Base-by-base conservation (phyloP, 345 rosid species). In the Aquilaria yunnanensis region DNA sequence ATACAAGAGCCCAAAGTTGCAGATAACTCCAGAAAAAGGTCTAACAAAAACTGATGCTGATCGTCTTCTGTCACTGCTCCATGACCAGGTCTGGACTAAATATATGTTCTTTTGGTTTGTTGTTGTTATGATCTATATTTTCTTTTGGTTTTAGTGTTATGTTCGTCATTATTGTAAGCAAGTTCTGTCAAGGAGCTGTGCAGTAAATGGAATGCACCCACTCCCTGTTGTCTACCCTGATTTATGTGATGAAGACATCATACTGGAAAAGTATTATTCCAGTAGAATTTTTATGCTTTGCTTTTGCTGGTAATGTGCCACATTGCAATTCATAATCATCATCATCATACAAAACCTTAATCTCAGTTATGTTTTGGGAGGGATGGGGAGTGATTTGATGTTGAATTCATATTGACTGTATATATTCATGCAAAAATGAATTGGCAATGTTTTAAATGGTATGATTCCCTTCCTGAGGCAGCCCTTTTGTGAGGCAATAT, bases 1-100 rank as follows among this genome's bases (percentile, higher is more conserved):
- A 60, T 81, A 79, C 86, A 93, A 93, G 81, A 83, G 85, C 47
- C 98, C 97, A 0, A 93, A 81, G 81, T 75, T 93, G 75, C 85
- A 79, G 78, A 77, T 90, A 66, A 85, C 79, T 74, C 90, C 90
- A 12, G 98, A 90, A 70, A 75, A 81, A 71, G 98, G 97, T 55
- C 77, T 93, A 67, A 81, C 92, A 43, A 60, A 78, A 74, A 73
- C 54, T 55, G 90, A 90, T 55, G 86, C 80, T 54, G 92, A 89
- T 57, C 87, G 76, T 57, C 97, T 93, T 77, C 70, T 89, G 32
- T 71, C 92, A 70, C 84, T 93, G 67, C 96, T 93, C 58, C 80
- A 79, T 67, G 96, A 93, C 65, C 97, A 84, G 96, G 98, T 87
- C 56, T 61, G 64, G 32, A 33, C 64, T 76, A 45, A 49, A 23